Base-by-base conservation (phyloP, 108 stramenopile species). In the Cyclostephanos tholiformis region DNA sequence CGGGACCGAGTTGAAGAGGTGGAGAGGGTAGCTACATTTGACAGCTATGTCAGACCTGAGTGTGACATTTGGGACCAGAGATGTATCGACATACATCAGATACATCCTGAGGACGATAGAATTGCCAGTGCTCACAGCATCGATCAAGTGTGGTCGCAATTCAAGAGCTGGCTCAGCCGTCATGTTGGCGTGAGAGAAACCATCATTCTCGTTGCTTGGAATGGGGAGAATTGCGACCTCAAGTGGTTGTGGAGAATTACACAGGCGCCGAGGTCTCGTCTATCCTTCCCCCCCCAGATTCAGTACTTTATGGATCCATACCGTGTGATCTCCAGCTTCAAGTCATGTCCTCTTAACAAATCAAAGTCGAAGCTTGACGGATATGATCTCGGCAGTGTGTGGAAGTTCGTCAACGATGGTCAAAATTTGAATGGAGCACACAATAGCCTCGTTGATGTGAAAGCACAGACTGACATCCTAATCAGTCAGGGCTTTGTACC, bases 351-450 rank as follows among this genome's bases (percentile, higher is more conserved):
- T 26, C 23, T 67, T 32, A 9, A 67, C 27, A 27, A 67, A 2
- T 3, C 6, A 8, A 44, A 67, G n/a, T n/a, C n/a, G n/a, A 5
- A 67, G 66, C 50, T 67, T 46, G 2, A 22, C 51, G 51, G n/a
- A n/a, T n/a, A n/a, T n/a, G n/a, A n/a, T n/a, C 66, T 67, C 53
- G 66, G 66, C 14, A 30, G 51, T 2, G 2, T 67, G 8, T 52
- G 66, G 66, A 2, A 27, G 2, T 67, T 35, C 26, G 35, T 67
- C 17, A 50, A 67, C 17, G n/a, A n/a, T n/a, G 36, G 7, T 16
- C 41, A 41, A n/a, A 43, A 61, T 14, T 62, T 72, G 59, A 35
- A 72, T 17, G 71, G 49, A 38, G 60, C 60, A 27, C 71, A 72
- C 29, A 39, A 72, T 41, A 72, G 60, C 27, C 48, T 72, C 2